phyloP scores from a whole-genome alignment of 139 green algal species.

The Chlorella ohadii region DNA sequence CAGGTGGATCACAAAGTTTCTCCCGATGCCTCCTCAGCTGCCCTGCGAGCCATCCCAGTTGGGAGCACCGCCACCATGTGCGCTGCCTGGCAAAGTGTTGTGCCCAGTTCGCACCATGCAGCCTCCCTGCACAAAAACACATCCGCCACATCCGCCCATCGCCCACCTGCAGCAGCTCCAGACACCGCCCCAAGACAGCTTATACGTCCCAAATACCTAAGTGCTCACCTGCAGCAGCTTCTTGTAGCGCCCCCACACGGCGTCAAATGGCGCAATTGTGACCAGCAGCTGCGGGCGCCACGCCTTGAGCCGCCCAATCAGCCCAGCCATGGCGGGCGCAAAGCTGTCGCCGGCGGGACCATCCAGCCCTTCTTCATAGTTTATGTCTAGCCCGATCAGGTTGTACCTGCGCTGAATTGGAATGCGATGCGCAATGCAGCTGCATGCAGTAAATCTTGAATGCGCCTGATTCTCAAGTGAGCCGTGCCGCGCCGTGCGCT shows the following conservation, averaged over 20 bases:
- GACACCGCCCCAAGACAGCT: no score
- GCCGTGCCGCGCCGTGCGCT: no score
- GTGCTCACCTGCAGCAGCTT: constrained; percentile 4
- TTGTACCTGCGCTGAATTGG: neutral
- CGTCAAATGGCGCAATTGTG: neutral
- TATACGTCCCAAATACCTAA: neutral
- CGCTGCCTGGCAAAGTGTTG: neutral
- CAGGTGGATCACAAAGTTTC: no score
- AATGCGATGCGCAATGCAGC: no score
- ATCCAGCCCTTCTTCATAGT: constrained; percentile 18
- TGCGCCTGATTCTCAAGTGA: no score
- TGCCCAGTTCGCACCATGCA: no score
- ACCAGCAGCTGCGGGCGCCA: constrained; percentile 18
- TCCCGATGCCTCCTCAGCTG: neutral
- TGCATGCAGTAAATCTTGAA: no score
- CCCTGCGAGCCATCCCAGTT: no score
- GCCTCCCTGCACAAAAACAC: no score
- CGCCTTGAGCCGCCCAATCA: constrained; percentile 12
- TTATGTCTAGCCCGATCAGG: constrained; percentile 18
- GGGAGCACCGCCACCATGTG: neutral
- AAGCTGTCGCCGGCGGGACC: neutral
- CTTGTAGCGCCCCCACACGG: neutral
- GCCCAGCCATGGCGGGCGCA: neutral
- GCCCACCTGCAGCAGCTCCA: no score
- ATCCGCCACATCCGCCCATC: no score